A percentile compares a stretch with the other conserved stretches of the same genome.
These are phyloP conservation scores for Xerocomellus chrysenteron DNA, from an alignment of 768 basidiomycete species.

Conservation along the genomic window DNA sequence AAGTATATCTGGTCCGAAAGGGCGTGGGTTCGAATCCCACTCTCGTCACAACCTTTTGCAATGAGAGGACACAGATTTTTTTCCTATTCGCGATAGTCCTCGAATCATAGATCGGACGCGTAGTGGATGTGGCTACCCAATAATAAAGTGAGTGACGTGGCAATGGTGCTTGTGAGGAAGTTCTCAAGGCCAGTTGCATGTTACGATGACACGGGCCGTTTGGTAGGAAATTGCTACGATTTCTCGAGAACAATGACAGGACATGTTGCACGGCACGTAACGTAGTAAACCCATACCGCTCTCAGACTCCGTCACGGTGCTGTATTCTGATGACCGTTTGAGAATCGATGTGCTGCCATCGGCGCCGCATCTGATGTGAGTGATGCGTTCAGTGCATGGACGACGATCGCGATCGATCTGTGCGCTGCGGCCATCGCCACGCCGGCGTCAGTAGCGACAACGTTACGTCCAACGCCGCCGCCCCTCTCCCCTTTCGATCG, in stretches of 20 bases:
- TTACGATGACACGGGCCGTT: background rate
- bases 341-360: background rate
- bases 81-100: no score
- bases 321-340: background rate
- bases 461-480: no score
- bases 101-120: background rate
- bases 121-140: no score
- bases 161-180: background rate
- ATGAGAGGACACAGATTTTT: no score
- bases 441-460: no score
- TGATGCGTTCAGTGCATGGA: background rate
- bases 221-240: background rate
- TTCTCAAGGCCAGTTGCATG: background rate
- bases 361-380: background rate
- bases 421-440: background rate
- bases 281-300: no score
- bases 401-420: background rate
- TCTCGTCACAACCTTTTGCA: constrained; percentile 26
- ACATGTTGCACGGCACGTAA: no score
- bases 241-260: no score
- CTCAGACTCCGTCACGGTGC: no score
- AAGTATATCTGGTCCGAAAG: constrained; percentile 37
- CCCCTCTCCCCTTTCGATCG: no score
- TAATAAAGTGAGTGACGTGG: background rate
- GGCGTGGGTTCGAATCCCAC: constrained; percentile 45